A percentile compares a stretch with the other conserved stretches of the same genome.
Evolutionary conservation across 257 asterid genomes (phyloP).

Genomic region (Cinchona pubescens): DNA sequence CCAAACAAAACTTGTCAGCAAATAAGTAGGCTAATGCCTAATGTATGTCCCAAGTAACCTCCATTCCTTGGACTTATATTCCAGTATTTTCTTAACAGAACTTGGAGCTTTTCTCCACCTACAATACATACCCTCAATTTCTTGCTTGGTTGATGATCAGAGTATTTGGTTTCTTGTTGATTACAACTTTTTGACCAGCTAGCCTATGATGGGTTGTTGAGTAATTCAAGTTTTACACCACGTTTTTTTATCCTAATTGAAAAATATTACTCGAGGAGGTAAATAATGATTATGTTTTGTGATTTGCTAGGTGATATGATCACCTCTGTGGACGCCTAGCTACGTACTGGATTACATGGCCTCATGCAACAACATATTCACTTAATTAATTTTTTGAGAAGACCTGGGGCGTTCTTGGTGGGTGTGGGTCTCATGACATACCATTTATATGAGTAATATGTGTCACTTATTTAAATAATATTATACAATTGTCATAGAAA

Average conservation of each 20-base stretch:
- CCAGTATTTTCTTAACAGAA: slow-evolving; percentile 1
- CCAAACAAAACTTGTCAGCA: background rate
- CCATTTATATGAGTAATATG: no score
- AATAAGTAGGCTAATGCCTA: background rate
- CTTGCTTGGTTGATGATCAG: background rate
- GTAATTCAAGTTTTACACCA: background rate
- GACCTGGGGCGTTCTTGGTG: no score
- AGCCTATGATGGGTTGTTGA: background rate
- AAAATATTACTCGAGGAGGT: background rate
- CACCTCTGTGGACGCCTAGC: background rate
- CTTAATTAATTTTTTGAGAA: no score
- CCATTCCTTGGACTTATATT: slow-evolving; percentile 4
- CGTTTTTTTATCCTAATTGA: slow-evolving; percentile 1
- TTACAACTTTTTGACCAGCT: background rate
- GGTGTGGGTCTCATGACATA: no score
- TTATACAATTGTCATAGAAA: no score
- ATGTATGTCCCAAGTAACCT: slow-evolving; percentile 3
- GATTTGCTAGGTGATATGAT: background rate
- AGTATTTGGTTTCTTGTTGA: background rate
- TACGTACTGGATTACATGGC: no score
- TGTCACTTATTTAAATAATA: no score
- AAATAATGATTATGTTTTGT: slow-evolving; percentile 19
- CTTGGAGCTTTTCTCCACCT: slow-evolving; percentile 6
- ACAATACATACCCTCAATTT: background rate
- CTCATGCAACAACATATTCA: no score